phyloP scores from a whole-genome alignment of 2,329 filamentous ascomycete genomes.

The Aspergillus proliferans region DNA sequence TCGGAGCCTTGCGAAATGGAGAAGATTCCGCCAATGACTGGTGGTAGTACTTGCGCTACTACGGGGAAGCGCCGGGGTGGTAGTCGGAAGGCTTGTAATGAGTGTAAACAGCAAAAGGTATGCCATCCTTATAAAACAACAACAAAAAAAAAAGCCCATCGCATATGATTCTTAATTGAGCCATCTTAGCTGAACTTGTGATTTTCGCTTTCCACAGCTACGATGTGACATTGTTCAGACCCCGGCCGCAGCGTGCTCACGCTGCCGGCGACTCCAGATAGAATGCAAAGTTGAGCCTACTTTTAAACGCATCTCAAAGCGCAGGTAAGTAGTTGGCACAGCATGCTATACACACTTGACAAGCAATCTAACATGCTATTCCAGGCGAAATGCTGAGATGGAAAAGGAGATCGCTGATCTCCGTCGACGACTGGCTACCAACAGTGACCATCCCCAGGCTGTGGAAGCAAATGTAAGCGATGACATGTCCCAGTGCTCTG shows the following conservation, averaged over 20 bases:
- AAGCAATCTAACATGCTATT: constrained; percentile 5
- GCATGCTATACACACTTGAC: not conserved
- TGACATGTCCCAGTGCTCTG: constrained; percentile 28
- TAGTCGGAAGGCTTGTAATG: constrained; percentile 54
- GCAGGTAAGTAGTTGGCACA: constrained; percentile 29
- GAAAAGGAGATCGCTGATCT: constrained; percentile 50
- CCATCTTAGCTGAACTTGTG: constrained; percentile 11
- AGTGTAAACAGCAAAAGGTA: constrained; percentile 64
- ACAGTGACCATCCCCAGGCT: constrained; percentile 21
- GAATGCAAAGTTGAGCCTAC: constrained; percentile 60
- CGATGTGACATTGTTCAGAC: constrained; percentile 61
- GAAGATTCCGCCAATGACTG: constrained; percentile 37
- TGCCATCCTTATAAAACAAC: constrained; percentile 1
- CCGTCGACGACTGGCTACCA: constrained; percentile 37
- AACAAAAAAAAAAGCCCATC: not conserved
- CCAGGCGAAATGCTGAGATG: constrained; percentile 58
- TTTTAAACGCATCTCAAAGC: constrained; percentile 61
- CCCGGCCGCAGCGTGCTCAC: constrained; percentile 55
- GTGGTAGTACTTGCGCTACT: not conserved
- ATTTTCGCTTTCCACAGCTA: constrained; percentile 39
- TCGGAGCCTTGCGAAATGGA: constrained; percentile 33
- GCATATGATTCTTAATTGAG: too few relatives aligned
- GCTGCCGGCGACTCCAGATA: constrained; percentile 56
- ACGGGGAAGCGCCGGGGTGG: constrained; percentile 40
- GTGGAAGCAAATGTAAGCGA: constrained; percentile 22